Evolutionary conservation across 129 eudicot genomes (phyloP).

Genomic region (Arctium lappa): DNA sequence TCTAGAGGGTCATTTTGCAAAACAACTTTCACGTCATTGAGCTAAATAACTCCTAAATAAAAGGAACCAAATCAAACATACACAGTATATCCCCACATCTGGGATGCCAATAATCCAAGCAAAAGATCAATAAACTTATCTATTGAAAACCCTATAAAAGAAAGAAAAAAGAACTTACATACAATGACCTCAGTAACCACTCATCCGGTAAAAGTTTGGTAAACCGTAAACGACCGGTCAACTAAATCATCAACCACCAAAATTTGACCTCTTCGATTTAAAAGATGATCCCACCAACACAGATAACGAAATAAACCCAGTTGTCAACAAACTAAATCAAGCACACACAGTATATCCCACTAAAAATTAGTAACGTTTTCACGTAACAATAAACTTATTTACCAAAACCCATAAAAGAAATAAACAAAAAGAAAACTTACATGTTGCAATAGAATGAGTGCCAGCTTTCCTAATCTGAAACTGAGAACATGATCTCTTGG

Average conservation of each 20-base stretch:
- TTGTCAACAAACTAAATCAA: neutral
- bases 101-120: too few relatives aligned
- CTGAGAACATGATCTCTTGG: constrained; percentile 34
- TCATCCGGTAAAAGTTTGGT: neutral
- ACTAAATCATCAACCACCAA: neutral
- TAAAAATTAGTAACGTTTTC: neutral
- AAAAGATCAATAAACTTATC: too few relatives aligned
- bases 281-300: neutral
- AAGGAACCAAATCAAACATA: too few relatives aligned
- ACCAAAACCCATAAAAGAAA: too few relatives aligned
- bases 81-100: too few relatives aligned
- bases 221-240: neutral
- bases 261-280: neutral
- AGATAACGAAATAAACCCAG: neutral
- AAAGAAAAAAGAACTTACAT: too few relatives aligned
- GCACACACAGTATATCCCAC: neutral
- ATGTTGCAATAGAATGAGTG: constrained; percentile 30
- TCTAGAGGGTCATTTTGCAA: too few relatives aligned
- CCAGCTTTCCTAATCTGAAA: constrained; percentile 26
- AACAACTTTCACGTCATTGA: too few relatives aligned
- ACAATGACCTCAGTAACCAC: neutral
- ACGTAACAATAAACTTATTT: too few relatives aligned
- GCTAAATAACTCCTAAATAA: too few relatives aligned
- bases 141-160: too few relatives aligned
- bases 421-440: constrained; percentile 32